Evolutionary conservation across 2,329 filamentous ascomycete genomes (phyloP).

Genomic region (Eurotiales sp.): DNA sequence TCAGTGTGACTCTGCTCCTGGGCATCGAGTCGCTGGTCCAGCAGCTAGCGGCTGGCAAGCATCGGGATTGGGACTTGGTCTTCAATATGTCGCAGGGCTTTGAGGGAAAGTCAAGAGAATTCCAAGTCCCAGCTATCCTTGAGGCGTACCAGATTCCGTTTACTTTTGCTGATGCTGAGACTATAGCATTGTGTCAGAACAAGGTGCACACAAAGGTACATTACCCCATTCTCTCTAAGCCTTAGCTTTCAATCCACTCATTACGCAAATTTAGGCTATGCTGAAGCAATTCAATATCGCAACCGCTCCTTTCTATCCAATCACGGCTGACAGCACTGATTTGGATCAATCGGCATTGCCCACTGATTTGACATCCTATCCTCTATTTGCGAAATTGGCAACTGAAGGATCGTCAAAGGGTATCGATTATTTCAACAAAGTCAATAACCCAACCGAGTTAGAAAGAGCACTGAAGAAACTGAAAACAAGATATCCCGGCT

Average conservation of each 20-base stretch:
- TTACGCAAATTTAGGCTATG: not conserved
- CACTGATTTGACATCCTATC: slow-evolving; percentile 14
- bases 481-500: slow-evolving; percentile 14
- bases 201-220: slow-evolving; percentile 22
- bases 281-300: slow-evolving; percentile 18
- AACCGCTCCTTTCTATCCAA: slow-evolving; percentile 17
- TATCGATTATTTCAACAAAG: slow-evolving; percentile 16
- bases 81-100: slow-evolving; percentile 24
- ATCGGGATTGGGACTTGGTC: slow-evolving; percentile 24
- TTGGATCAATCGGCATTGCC: no score
- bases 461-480: slow-evolving; percentile 15
- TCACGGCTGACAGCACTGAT: slow-evolving; percentile 4
- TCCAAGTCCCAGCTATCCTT: slow-evolving; percentile 23
- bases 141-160: slow-evolving; percentile 26
- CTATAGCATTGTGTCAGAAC: slow-evolving; percentile 20
- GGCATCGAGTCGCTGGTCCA: slow-evolving; percentile 18
- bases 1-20: slow-evolving; percentile 16
- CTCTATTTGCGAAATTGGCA: slow-evolving; percentile 20
- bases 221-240: slow-evolving; percentile 8
- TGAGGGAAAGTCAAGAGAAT: slow-evolving; percentile 21
- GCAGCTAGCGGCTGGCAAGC: slow-evolving; percentile 16
- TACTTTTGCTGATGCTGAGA: slow-evolving; percentile 22
- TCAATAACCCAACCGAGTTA: slow-evolving; percentile 13
- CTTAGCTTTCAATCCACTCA: not conserved
- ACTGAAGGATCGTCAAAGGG: slow-evolving; percentile 21